These are phyloP conservation scores for Lecanoromycetidae sp. DNA, from an alignment of 2,329 filamentous ascomycete species.

Conservation along the genomic window DNA sequence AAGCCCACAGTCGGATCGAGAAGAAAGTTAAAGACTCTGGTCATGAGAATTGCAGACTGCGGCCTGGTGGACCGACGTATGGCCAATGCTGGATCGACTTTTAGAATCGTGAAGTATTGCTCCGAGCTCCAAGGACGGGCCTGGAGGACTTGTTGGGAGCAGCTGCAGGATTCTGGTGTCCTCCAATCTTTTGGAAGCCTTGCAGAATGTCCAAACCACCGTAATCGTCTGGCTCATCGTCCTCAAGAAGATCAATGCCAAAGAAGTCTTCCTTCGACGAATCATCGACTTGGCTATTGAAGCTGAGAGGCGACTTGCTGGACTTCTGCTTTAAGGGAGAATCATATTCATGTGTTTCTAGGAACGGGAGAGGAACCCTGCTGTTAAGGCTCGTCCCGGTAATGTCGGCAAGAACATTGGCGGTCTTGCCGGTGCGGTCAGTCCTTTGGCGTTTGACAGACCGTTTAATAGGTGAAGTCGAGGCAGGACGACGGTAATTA, in stretches of 20 bases:
- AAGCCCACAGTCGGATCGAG: no score
- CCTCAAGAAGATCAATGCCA: conserved; percentile 34
- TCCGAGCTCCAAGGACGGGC: conserved; percentile 12
- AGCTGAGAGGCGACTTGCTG: conserved; percentile 3
- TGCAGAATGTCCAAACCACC: conserved; percentile 39
- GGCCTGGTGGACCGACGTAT: background rate
- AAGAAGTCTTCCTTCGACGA: conserved; percentile 31
- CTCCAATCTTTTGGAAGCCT: conserved; percentile 41
- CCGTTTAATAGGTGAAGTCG: conserved; percentile 45
- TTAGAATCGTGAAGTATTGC: conserved; percentile 15
- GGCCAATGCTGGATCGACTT: background rate
- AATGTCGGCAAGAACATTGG: conserved; percentile 41
- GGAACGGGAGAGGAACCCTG: conserved; percentile 2
- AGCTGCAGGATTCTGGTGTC: background rate
- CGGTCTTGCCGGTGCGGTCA: conserved; percentile 38
- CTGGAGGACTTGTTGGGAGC: conserved; percentile 7
- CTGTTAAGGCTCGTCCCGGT: conserved; percentile 34
- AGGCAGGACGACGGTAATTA: conserved; percentile 29
- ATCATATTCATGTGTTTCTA: conserved; percentile 8
- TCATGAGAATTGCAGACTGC: background rate
- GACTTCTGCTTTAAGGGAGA: conserved; percentile 15
- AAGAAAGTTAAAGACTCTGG: background rate
- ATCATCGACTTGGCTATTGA: conserved; percentile 13
- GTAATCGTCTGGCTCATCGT: conserved; percentile 33
- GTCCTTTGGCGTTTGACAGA: conserved; percentile 39